Evolutionary conservation across 352 stramenopile genomes (phyloP).

Genomic region (Pseudoperonospora humuli): DNA sequence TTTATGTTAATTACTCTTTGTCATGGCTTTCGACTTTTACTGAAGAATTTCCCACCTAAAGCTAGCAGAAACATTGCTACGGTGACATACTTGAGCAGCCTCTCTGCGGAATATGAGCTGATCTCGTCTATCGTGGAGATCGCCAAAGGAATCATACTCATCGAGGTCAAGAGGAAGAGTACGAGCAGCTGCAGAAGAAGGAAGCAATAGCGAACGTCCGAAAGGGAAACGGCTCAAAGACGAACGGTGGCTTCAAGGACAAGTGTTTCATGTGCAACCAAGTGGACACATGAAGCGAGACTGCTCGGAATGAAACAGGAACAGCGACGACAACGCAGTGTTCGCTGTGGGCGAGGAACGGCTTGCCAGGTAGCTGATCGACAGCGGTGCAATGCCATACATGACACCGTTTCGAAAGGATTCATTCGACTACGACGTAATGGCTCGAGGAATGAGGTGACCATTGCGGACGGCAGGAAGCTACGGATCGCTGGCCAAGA

Average conservation of each 20-base stretch:
- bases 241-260: not conserved
- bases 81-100: too few relatives aligned
- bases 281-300: not conserved
- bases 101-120: not conserved
- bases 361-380: not conserved
- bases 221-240: not conserved
- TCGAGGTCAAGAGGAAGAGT: constrained; percentile 8
- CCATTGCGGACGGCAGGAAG: not conserved
- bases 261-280: not conserved
- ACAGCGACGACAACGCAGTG: not conserved
- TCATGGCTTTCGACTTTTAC: too few relatives aligned
- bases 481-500: not conserved
- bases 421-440: not conserved
- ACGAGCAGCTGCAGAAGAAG: not conserved
- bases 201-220: not conserved
- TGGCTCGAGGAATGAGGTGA: not conserved
- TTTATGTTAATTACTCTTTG: too few relatives aligned
- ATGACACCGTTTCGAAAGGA: not conserved
- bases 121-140: constrained; percentile 15
- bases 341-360: not conserved
- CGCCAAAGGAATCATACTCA: constrained; percentile 1
- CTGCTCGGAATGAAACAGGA: not conserved
- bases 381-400: not conserved
- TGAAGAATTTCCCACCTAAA: too few relatives aligned
- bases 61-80: too few relatives aligned